A percentile compares a stretch with the other conserved stretches of the same genome.
phyloP scores from a whole-genome alignment of 192 early-diverging fungal species.

The Backusella westeae region DNA sequence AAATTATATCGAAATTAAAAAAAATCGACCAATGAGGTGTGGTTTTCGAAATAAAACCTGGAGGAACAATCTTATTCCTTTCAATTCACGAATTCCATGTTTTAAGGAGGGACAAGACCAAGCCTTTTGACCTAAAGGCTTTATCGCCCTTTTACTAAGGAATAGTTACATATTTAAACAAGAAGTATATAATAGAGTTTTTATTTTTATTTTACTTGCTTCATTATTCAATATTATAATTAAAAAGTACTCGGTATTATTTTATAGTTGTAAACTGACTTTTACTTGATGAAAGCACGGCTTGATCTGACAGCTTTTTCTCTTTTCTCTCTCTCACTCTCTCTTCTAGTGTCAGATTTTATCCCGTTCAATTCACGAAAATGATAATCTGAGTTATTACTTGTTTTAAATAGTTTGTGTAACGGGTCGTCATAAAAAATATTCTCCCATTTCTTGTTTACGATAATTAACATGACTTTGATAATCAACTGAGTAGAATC shows the following conservation, averaged over 20 bases:
- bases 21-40: not conserved
- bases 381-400: not conserved
- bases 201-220: not conserved
- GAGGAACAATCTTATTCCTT: constrained; percentile 6
- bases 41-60: not conserved
- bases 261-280: not conserved
- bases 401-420: not conserved
- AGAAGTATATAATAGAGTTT: not conserved
- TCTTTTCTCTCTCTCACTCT: not conserved
- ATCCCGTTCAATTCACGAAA: constrained; percentile 5
- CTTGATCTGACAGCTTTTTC: not conserved
- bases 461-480: not conserved
- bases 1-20: not conserved
- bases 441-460: not conserved
- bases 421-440: not conserved
- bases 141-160: not conserved
- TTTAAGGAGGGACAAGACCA: not conserved
- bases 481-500: not conserved
- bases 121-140: not conserved
- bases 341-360: not conserved
- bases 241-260: not conserved
- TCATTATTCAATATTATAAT: not conserved
- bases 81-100: not conserved
- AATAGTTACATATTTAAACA: not conserved
- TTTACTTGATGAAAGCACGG: not conserved